These are phyloP conservation scores for Colletotrichum orbiculare DNA, from an alignment of 2,329 filamentous ascomycete genomes.

Conservation along the genomic window DNA sequence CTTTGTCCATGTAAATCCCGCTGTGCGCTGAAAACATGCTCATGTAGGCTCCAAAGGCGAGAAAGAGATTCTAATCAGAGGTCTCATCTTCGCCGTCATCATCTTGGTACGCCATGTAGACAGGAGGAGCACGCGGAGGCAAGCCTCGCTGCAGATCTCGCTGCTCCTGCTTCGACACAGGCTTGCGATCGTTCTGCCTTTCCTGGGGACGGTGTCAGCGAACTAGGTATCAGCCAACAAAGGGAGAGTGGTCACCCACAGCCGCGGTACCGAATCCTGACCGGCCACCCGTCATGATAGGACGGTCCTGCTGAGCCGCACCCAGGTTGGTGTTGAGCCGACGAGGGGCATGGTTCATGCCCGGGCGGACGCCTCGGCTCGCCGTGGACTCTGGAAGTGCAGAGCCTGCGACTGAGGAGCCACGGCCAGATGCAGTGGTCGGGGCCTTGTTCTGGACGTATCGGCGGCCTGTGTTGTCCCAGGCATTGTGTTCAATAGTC, in stretches of 20 bases:
- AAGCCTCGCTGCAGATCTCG: conserved; percentile 12
- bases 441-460: conserved; percentile 40
- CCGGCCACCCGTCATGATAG: too few species aligned
- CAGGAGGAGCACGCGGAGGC: conserved; percentile 1
- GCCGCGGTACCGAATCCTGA: conserved; percentile 10
- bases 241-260: background rate
- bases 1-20: too few species aligned
- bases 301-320: too few species aligned
- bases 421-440: too few species aligned
- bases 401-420: background rate
- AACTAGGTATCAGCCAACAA: background rate
- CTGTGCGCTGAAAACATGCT: too few species aligned
- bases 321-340: too few species aligned
- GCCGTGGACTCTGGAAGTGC: too few species aligned
- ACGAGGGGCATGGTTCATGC: too few species aligned
- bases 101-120: conserved; percentile 5
- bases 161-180: conserved; percentile 26
- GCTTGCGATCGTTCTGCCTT: conserved; percentile 25
- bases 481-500: conserved; percentile 39
- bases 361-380: too few species aligned
- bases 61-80: conserved; percentile 6
- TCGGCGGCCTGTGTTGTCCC: conserved; percentile 43
- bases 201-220: background rate
- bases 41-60: too few species aligned
- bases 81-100: conserved; percentile 9